Conservation (phyloP, 2,329 filamentous ascomycete genomes). For the Paracamarosporium sp. region DNA sequence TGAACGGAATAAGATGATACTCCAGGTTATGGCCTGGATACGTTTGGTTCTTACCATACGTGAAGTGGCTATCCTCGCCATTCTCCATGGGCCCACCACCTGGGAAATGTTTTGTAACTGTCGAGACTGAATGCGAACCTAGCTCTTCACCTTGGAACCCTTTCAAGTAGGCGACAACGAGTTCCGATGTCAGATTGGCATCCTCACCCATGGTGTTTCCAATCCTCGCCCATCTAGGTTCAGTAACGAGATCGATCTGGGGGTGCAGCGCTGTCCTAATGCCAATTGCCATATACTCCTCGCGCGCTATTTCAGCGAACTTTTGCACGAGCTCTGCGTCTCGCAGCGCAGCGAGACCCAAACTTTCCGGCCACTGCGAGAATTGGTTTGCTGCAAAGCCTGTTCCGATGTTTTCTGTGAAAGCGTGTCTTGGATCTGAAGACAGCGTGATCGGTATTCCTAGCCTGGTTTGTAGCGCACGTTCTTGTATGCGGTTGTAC, state of each 20-base stretch:
- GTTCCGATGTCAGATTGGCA: slow-evolving; percentile 47
- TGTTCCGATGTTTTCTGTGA: slow-evolving; percentile 53
- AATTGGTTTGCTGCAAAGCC: slow-evolving; percentile 53
- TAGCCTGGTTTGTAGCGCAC: slow-evolving; percentile 54
- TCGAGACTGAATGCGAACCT: slow-evolving; percentile 54
- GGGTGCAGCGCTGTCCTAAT: slow-evolving; percentile 58
- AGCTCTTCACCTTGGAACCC: slow-evolving; percentile 56
- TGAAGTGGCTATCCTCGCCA: slow-evolving; percentile 61
- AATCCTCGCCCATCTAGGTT: slow-evolving; percentile 59
- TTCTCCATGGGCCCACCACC: slow-evolving; percentile 58
- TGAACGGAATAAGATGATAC: slow-evolving; percentile 59
- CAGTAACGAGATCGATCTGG: slow-evolving; percentile 59
- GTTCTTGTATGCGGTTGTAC: slow-evolving; percentile 51
- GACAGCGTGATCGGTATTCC: slow-evolving; percentile 59
- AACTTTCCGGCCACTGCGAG: slow-evolving; percentile 60
- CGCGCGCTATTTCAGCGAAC: slow-evolving; percentile 58
- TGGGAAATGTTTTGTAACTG: slow-evolving; percentile 63
- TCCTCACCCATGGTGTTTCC: slow-evolving; percentile 58
- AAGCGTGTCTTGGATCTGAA: slow-evolving; percentile 56
- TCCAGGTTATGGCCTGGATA: slow-evolving; percentile 61
- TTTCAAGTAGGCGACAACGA: slow-evolving; percentile 54
- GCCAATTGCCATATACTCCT: slow-evolving; percentile 55
- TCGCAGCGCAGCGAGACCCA: slow-evolving; percentile 59
- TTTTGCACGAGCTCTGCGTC: slow-evolving; percentile 51
- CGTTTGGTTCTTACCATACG: slow-evolving; percentile 58